phyloP scores from a whole-genome alignment of 495 filamentous ascomycete species.

The Daldinia vernicosa region DNA sequence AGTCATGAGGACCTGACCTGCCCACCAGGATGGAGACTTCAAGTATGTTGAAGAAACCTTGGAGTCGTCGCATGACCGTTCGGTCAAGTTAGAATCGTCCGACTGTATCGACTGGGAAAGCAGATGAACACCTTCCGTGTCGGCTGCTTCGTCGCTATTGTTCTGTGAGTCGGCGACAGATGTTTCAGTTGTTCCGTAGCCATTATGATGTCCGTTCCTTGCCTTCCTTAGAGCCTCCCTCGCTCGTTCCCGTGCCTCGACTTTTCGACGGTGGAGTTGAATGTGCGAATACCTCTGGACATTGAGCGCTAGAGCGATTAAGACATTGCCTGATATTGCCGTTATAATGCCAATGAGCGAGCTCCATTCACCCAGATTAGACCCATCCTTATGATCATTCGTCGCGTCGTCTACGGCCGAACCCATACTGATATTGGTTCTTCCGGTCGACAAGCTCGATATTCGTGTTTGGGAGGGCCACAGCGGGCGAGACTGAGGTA shows the following conservation, averaged over 20 bases:
- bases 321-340: constrained; percentile 87
- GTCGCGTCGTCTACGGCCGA: constrained; percentile 47
- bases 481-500: constrained; percentile 6
- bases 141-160: constrained; percentile 44
- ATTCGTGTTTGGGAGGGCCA: constrained; percentile 24
- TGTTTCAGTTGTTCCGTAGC: constrained; percentile 36
- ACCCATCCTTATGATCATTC: constrained; percentile 48
- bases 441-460: constrained; percentile 30
- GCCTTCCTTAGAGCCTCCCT: constrained; percentile 54
- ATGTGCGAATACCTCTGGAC: constrained; percentile 96
- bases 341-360: constrained; percentile 93
- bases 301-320: constrained; percentile 95
- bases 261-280: constrained; percentile 63
- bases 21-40: constrained; percentile 94
- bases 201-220: constrained; percentile 47
- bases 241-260: constrained; percentile 59
- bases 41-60: constrained; percentile 68
- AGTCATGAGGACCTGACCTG: constrained; percentile 87
- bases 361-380: constrained; percentile 77
- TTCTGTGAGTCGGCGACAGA: constrained; percentile 34
- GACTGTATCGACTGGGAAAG: constrained; percentile 59
- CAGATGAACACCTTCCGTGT: constrained; percentile 57
- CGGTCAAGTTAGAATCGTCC: constrained; percentile 50
- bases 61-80: constrained; percentile 46
- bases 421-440: constrained; percentile 25